Evolutionary conservation across 2,329 filamentous ascomycete genomes (phyloP), one percentile per base, ranked within the genome.

Genomic region (Xylaria multiplex): DNA sequence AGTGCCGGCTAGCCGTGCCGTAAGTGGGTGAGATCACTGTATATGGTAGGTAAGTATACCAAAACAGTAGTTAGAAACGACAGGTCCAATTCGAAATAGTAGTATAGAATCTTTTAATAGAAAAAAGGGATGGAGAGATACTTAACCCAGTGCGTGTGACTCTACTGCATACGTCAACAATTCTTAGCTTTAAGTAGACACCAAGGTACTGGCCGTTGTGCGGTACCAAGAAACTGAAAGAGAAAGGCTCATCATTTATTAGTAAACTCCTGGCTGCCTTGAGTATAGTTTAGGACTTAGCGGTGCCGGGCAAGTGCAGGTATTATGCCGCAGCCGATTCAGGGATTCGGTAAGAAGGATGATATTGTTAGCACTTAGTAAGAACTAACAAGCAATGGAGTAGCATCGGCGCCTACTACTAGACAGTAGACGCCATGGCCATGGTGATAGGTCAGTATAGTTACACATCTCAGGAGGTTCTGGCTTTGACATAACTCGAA

Each of bases 351-450:
- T 3, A 45, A 40, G 45, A 6, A 46, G 19, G 27, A 8, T n/a
- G 27, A 14, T 11, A 52, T 22, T 40, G 11, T 37, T 65, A 55
- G 53, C 11, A 61, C 9, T 22, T 24, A 37, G 56, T 58, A 61
- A 52, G 50, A 58, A 45, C 65, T 62, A 59, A 43, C 37, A n/a
- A 37, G 32, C 32, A 16, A 13, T 48, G n/a, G 13, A 30, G 62
- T 59, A 32, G 63, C 32, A 62, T 46, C 40, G 59, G 62, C 59
- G 62, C 24, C 62, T 65, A 54, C 14, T 3, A 46, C 27, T 54
- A n/a, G 30, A 35, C 19, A 24, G 35, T 52, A 67, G 50, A 43
- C 65, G 65, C 58, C n/a, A 14, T 22, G 8, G 19, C 4, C 5
- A 19, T 27, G 19, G 19, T 50, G 43, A 52, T 55, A 61, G 35